These are phyloP conservation scores for Royoungia palumana DNA, from an alignment of 768 basidiomycete species.

Conservation along the genomic window DNA sequence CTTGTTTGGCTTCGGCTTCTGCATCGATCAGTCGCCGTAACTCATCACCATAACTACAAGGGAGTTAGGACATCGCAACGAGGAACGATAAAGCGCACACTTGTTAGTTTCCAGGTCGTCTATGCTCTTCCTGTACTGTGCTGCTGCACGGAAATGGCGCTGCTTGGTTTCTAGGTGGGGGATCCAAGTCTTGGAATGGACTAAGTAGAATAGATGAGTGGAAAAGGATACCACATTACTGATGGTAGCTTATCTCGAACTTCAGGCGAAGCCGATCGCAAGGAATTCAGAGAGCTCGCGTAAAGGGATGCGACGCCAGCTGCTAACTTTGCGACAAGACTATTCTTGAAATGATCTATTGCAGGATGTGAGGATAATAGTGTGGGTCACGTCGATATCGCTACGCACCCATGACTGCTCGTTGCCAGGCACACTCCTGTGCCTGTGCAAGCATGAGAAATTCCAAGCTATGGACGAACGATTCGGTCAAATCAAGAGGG, in stretches of 20 bases:
- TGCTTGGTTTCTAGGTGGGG: constrained; percentile 79
- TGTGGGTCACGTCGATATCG: not conserved
- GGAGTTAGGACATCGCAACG: constrained; percentile 5
- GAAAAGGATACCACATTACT: constrained; percentile 35
- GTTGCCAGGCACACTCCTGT: constrained; percentile 96
- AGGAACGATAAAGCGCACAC: constrained; percentile 35
- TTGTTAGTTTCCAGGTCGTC: constrained; percentile 81
- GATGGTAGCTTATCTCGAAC: constrained; percentile 51
- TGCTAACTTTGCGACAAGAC: constrained; percentile 78
- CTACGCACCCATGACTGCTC: constrained; percentile 71
- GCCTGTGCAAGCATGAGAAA: constrained; percentile 88
- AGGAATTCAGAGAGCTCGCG: constrained; percentile 40
- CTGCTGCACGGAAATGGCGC: constrained; percentile 83
- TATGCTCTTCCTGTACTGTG: constrained; percentile 83
- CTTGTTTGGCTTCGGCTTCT: constrained; percentile 62
- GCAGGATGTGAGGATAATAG: not conserved
- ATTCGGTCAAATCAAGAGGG: constrained; percentile 62
- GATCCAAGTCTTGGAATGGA: constrained; percentile 55
- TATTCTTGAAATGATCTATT: constrained; percentile 63
- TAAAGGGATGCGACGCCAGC: constrained; percentile 73
- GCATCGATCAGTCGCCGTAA: constrained; percentile 75
- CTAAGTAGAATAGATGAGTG: constrained; percentile 11
- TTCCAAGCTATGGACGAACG: constrained; percentile 62
- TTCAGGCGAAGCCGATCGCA: constrained; percentile 43
- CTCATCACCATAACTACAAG: constrained; percentile 79